These are phyloP conservation scores for Penicillium sp. DNA, from an alignment of 2,329 filamentous ascomycete genomes.

Conservation along the genomic window DNA sequence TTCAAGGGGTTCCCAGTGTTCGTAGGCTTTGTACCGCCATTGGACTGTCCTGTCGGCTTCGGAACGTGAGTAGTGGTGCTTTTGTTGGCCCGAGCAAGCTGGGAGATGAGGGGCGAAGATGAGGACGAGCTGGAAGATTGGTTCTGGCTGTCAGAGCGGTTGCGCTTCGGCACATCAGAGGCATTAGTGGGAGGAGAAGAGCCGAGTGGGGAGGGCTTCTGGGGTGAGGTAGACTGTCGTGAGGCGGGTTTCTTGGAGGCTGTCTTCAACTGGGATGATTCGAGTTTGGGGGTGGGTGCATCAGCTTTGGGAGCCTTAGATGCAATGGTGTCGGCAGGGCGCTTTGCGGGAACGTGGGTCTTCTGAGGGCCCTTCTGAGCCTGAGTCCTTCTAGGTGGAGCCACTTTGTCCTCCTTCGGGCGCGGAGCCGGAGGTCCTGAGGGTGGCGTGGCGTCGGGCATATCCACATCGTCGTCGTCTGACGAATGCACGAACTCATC, in stretches of 20 bases:
- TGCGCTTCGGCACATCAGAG: constrained; percentile 55
- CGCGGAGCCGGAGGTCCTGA: constrained; percentile 24
- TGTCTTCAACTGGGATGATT: constrained; percentile 31
- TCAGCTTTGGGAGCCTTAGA: constrained; percentile 28
- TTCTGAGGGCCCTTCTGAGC: constrained; percentile 12
- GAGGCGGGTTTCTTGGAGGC: constrained; percentile 40
- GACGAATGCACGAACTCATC: constrained; percentile 56
- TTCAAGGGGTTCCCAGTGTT: constrained; percentile 37
- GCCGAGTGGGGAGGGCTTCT: constrained; percentile 63
- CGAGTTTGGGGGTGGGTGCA: constrained; percentile 24
- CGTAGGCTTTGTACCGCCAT: constrained; percentile 30
- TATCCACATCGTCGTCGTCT: constrained; percentile 49
- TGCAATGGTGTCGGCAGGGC: constrained; percentile 23
- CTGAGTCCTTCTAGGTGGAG: constrained; percentile 18
- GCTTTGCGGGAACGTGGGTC: constrained; percentile 16
- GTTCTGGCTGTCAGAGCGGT: constrained; percentile 42
- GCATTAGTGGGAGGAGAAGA: constrained; percentile 63
- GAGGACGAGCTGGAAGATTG: constrained; percentile 46
- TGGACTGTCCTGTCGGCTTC: constrained; percentile 26
- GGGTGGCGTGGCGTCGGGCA: constrained; percentile 30
- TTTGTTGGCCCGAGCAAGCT: constrained; percentile 34
- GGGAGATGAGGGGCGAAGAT: constrained; percentile 47
- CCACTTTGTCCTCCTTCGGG: constrained; percentile 15
- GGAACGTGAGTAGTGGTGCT: constrained; percentile 15
- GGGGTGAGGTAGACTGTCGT: constrained; percentile 53